Evolutionary conservation across 2,329 filamentous ascomycete species (phyloP).

Genomic region (Penicillium decumbens): DNA sequence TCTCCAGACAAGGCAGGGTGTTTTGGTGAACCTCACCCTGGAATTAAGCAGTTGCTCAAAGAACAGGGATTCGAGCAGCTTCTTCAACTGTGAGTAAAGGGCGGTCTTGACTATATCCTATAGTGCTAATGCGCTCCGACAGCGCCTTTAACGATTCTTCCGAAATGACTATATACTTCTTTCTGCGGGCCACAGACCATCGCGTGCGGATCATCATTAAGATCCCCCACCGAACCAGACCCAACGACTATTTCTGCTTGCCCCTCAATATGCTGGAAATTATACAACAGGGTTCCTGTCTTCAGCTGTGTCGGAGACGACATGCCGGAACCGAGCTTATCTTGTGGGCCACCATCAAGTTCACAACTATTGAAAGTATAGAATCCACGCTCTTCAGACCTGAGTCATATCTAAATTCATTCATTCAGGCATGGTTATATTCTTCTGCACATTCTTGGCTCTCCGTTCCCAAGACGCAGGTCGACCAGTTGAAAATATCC

Average conservation of each 20-base stretch:
- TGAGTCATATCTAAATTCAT: background rate
- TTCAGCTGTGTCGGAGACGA: conserved; percentile 39
- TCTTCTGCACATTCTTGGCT: conserved; percentile 54
- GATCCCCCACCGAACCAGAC: conserved; percentile 38
- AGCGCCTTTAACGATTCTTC: conserved; percentile 47
- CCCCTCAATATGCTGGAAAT: conserved; percentile 47
- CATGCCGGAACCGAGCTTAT: conserved; percentile 39
- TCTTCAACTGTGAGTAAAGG: conserved; percentile 33
- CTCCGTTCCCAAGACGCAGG: conserved; percentile 54
- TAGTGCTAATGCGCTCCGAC: conserved; percentile 1
- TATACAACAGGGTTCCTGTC: conserved; percentile 34
- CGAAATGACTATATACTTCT: conserved; percentile 48
- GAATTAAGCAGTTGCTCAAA: conserved; percentile 29
- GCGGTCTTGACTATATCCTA: background rate
- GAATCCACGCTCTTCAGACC: background rate
- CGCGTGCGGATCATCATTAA: conserved; percentile 54
- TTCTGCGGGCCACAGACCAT: conserved; percentile 48
- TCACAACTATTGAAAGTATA: conserved; percentile 52
- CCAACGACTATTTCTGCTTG: conserved; percentile 47
- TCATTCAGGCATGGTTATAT: conserved; percentile 50
- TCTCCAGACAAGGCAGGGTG: conserved; percentile 32
- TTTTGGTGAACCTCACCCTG: conserved; percentile 27
- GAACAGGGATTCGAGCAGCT: conserved; percentile 37
- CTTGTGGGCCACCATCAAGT: conserved; percentile 53
- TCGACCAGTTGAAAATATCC: conserved; percentile 37